A percentile compares a stretch with the other conserved stretches of the same genome.
These are phyloP conservation scores for Rhodotorula mucilaginosa DNA, from an alignment of 1,284 basidiomycete species.

Conservation along the genomic window DNA sequence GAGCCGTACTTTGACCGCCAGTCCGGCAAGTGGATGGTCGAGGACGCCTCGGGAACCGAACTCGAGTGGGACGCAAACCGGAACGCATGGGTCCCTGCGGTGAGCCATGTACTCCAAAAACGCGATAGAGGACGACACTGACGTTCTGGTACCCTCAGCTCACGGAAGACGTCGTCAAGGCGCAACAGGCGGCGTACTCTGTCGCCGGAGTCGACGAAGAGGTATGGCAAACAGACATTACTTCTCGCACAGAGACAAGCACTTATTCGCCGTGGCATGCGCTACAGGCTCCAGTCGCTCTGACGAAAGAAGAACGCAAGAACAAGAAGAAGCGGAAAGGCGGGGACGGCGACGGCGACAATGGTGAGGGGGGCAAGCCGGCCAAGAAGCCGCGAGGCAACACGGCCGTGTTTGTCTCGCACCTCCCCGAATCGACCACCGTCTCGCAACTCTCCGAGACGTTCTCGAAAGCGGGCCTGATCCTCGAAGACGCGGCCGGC, in stretches of 20 bases:
- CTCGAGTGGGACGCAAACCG: constrained; percentile 79
- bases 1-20: constrained; percentile 64
- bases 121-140: too few species aligned
- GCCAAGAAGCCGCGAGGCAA: constrained; percentile 55
- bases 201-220: constrained; percentile 35
- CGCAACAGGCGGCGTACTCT: constrained; percentile 34
- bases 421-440: constrained; percentile 74
- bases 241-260: neutral
- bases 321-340: constrained; percentile 60
- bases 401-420: constrained; percentile 88
- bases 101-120: too few species aligned
- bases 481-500: constrained; percentile 78
- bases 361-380: constrained; percentile 54
- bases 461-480: constrained; percentile 85
- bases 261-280: neutral
- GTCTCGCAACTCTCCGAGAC: constrained; percentile 70
- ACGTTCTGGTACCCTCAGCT: constrained; percentile 16
- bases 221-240: constrained; percentile 8
- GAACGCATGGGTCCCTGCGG: constrained; percentile 67
- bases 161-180: constrained; percentile 15
- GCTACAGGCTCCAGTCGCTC: constrained; percentile 71
- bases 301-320: constrained; percentile 59
- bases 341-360: constrained; percentile 49
- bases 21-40: constrained; percentile 77
- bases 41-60: constrained; percentile 75